Conservation (phyloP, 1,284 basidiomycete species). For the Ustilago crameri region DNA sequence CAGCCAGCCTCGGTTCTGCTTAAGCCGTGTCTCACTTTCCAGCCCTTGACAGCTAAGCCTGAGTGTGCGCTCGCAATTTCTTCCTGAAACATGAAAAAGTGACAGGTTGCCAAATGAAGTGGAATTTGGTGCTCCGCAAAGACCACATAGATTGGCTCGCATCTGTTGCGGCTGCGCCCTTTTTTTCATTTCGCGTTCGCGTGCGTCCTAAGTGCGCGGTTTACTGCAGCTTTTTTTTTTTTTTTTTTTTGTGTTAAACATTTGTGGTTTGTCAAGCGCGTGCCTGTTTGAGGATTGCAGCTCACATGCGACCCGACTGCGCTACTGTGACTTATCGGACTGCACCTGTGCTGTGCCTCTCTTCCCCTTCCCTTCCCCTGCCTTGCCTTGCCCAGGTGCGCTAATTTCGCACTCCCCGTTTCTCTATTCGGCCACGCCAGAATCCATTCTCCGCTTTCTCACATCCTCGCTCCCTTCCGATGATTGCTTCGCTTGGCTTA, state of each 20-base stretch:
- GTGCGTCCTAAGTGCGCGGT: not conserved
- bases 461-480: not conserved
- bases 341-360: too few relatives aligned
- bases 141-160: not conserved
- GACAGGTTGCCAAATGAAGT: not conserved
- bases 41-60: constrained; percentile 4
- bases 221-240: not conserved
- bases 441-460: constrained; percentile 1
- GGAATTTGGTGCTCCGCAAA: too few relatives aligned
- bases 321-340: too few relatives aligned
- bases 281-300: constrained; percentile 10
- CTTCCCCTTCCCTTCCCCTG: too few relatives aligned
- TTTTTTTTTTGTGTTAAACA: too few relatives aligned
- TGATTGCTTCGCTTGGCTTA: not conserved
- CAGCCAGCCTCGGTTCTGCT: constrained; percentile 20
- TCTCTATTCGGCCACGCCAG: constrained; percentile 12
- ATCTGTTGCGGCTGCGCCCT: not conserved
- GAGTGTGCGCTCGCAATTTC: constrained; percentile 5
- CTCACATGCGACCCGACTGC: constrained; percentile 14
- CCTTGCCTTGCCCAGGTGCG: not conserved
- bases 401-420: not conserved
- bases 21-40: constrained; percentile 18
- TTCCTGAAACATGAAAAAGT: constrained; percentile 11
- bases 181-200: not conserved
- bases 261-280: too few relatives aligned